phyloP scores from a whole-genome alignment of 2,329 filamentous ascomycete genomes.

The Ophiostoma montium region DNA sequence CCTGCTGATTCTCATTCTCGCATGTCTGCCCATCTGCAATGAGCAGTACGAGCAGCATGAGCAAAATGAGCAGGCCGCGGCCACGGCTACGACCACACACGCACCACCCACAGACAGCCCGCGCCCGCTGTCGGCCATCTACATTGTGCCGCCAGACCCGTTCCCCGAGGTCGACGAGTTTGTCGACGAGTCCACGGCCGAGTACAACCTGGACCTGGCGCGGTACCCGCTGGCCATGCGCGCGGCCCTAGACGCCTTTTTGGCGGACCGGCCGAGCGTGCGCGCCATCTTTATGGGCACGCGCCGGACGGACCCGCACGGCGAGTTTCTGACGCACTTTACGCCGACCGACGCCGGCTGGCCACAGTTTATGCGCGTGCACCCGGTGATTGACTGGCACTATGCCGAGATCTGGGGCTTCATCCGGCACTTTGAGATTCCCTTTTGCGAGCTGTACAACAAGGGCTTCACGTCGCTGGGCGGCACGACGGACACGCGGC shows the following conservation, averaged over 20 bases:
- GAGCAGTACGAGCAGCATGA: not conserved
- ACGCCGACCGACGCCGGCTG: slow-evolving; percentile 79
- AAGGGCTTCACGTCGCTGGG: slow-evolving; percentile 55
- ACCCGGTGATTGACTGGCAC: slow-evolving; percentile 96
- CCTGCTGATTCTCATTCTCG: slow-evolving; percentile 74
- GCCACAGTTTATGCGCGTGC: slow-evolving; percentile 84
- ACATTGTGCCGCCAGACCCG: slow-evolving; percentile 73
- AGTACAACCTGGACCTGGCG: slow-evolving; percentile 63
- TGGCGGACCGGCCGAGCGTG: slow-evolving; percentile 48
- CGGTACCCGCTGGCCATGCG: slow-evolving; percentile 71
- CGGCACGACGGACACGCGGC: slow-evolving; percentile 74
- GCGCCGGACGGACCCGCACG: slow-evolving; percentile 82
- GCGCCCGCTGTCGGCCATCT: slow-evolving; percentile 47
- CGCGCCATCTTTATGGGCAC: slow-evolving; percentile 80
- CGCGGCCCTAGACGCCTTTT: slow-evolving; percentile 63
- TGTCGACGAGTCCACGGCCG: slow-evolving; percentile 47
- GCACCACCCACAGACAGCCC: slow-evolving; percentile 3
- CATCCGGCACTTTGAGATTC: slow-evolving; percentile 61
- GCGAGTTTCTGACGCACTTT: slow-evolving; percentile 64
- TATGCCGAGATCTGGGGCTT: slow-evolving; percentile 92
- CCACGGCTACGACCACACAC: not conserved
- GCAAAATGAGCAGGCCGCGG: slow-evolving; percentile 13
- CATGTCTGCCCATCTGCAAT: slow-evolving; percentile 30
- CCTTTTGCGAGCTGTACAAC: slow-evolving; percentile 82
- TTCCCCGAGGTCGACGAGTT: slow-evolving; percentile 81